Evolutionary conservation across 2,329 filamentous ascomycete species (phyloP), one percentile per base, ranked within the genome.

Genomic region (Penicillium rolfsii): DNA sequence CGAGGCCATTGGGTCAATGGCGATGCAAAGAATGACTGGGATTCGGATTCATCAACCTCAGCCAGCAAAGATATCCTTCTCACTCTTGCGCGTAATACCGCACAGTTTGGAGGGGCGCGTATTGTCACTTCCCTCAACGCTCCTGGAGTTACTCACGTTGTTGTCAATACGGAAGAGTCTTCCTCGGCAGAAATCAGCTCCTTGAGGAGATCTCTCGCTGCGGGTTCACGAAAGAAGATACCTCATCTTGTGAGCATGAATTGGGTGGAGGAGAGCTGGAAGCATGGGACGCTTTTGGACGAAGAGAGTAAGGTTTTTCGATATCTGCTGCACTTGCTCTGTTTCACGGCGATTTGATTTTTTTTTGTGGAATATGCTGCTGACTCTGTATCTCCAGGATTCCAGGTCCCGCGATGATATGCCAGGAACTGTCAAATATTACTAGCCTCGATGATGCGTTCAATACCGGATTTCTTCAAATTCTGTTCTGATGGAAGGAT

Each of bases 231-330:
- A 55, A 74, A 72, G 6, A 78, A 71, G 50, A 76, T 93, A 38
- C 91, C 93, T 0, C 82, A 91, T 64, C 77, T 94, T 6, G 89
- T 97, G 2, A 84, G 79, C 0, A 74, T 82, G 9, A 80, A 81
- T 14, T 99, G 95, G 95, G 77, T 97, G 0, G 83, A 88, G 54
- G 87, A 90, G 55, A 91, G 91, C 70, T 97, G 93, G 92, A 82
- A 81, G 60, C 91, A 94, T 73, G 83, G 82, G 64, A 96, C 92
- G 0, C 71, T 90, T 62, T 74, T 97, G 50, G 91, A 96, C 66
- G 94, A 97, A 78, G 91, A 94, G 70, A 77, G 79, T 79, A 69
- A 64, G 74, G 68, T 59, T n/a, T n/a, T 48, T 12, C n/a, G 46
- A 12, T 1, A 14, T 43, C 14, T 16, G 11, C 9, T 36, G n/a